These are phyloP conservation scores for Ceratobasidium sp. DNA, from an alignment of 1,284 basidiomycete genomes.

Conservation along the genomic window DNA sequence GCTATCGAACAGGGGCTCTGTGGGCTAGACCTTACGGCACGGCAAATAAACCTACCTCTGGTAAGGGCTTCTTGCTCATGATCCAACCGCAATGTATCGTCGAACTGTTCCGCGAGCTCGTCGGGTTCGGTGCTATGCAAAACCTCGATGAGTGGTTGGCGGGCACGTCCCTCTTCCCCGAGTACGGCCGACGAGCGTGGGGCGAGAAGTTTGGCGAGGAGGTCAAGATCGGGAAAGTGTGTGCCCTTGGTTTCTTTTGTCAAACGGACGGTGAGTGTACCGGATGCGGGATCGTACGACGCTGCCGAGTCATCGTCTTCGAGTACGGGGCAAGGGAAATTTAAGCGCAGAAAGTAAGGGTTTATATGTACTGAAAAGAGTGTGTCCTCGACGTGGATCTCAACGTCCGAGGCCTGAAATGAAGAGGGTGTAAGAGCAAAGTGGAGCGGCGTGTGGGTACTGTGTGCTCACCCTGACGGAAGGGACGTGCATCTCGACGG, in stretches of 20 bases:
- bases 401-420: slow-evolving; percentile 74
- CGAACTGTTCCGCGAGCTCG: slow-evolving; percentile 40
- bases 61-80: slow-evolving; percentile 59
- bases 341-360: slow-evolving; percentile 80
- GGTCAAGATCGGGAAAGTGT: slow-evolving; percentile 74
- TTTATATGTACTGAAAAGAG: slow-evolving; percentile 77
- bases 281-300: slow-evolving; percentile 72
- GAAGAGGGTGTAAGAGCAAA: slow-evolving; percentile 47
- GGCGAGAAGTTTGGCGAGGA: slow-evolving; percentile 75
- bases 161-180: slow-evolving; percentile 1
- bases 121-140: slow-evolving; percentile 49
- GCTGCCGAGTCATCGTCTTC: slow-evolving; percentile 77
- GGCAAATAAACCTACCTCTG: slow-evolving; percentile 56
- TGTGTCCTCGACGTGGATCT: slow-evolving; percentile 74
- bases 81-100: slow-evolving; percentile 54
- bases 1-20: slow-evolving; percentile 54
- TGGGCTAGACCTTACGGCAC: neutral
- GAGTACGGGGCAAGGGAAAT: slow-evolving; percentile 59
- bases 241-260: slow-evolving; percentile 70
- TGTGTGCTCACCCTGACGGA: slow-evolving; percentile 70
- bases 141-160: slow-evolving; percentile 68
- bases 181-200: slow-evolving; percentile 58
- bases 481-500: slow-evolving; percentile 73
- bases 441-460: slow-evolving; percentile 48
- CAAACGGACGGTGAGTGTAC: slow-evolving; percentile 72